Base-by-base conservation (phyloP, 225 moss, liverwort and hornwort genomes). In the Anthoceros angustus region DNA sequence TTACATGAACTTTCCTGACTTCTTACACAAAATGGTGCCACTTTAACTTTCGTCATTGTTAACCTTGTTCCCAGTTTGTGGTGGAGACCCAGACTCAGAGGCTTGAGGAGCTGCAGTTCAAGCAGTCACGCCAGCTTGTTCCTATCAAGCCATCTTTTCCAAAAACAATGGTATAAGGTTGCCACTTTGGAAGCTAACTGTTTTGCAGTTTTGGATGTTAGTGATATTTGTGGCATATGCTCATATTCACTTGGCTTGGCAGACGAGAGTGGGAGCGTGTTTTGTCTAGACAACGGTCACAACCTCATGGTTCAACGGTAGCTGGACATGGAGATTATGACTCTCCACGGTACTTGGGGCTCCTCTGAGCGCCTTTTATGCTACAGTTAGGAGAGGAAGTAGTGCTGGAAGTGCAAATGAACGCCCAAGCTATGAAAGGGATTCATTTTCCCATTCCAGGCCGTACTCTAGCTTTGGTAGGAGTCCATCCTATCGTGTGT, bases 401-500 rank as follows among this genome's bases (percentile, higher is more conserved):
- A 87, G 50, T 70, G 74, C 38, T 68, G 73, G 66, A 72, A 78
- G 74, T 72, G 78, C 65, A 70, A 86, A 68, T 68, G 94, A 74
- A 77, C 86, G 72, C 66, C 67, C 77, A 32, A 55, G 68, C 70
- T 84, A 68, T 71, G 91, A 84, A 69, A 83, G 74, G 49, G 67
- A 77, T 77, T 73, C 79, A 61, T 88, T 79, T 70, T 69, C 55
- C 23, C 55, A 55, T 55, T 18, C 84, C 32, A 83, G 79, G 69
- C 86, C 70, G 1, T 98, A 91, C 63, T 79, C 85, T 68, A 92
- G 84, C 80, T 98, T 98, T 87, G 88, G 86, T 67, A 91, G 92
- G 62, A 98, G 88, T 40, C 74, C 88, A 16, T 73, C 77, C 7
- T 92, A 91, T 65, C 88, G 95, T 62, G 82, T 83, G 45, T 86